Base-by-base conservation (phyloP, 768 basidiomycete genomes). In the Sporobolomyces roseus region DNA sequence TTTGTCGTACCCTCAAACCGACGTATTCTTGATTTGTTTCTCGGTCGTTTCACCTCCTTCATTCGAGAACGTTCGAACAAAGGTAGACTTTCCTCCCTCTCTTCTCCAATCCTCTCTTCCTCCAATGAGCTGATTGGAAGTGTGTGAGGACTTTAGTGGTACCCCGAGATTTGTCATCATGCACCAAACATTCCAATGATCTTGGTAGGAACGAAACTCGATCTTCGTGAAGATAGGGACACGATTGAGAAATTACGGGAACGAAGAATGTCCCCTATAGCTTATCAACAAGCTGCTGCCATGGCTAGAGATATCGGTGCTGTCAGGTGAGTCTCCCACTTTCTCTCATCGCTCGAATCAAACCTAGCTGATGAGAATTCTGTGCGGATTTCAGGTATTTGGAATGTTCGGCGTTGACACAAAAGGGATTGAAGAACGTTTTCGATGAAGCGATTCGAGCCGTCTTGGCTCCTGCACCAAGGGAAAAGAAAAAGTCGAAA, bases 1-100 rank as follows among this genome's bases (percentile, higher is more conserved):
- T 59, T 85, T 99, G 75, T 94, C 91, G 71, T 99, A 99, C 81
- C 96, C 96, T 30, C 96, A 98, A 81, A 98, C 96, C 49, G 94
- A 99, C 79, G 93, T 99, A 66, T 99, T 99, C 83, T 83, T 99
- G 81, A 93, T 99, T 78, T 99, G 96, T 80, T 99, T 99, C 83
- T 94, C 92, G 55, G 85, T 99, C 70, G 94, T 98, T 78, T 91
- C 90, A 77, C 96, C 96, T 43, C 94, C 96, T 29, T 92, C 90
- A 80, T 98, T 92, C 79, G 94, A 99, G 81, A 99, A 99, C 83
- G 94, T 98, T 72, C 86, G 89, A 80, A 96, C 93, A 72, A 97
- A 97, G 85, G 94, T 90, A 76, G 59, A 8, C 6, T 30, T 17
- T 43, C n/a, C n/a, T n/a, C n/a, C n/a, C n/a, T n/a, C n/a, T n/a